Percentiles rank a stretch among this genome's conserved stretches.
Conservation (phyloP, 148 eudicot species). For the Chenopodium quinoa region DNA sequence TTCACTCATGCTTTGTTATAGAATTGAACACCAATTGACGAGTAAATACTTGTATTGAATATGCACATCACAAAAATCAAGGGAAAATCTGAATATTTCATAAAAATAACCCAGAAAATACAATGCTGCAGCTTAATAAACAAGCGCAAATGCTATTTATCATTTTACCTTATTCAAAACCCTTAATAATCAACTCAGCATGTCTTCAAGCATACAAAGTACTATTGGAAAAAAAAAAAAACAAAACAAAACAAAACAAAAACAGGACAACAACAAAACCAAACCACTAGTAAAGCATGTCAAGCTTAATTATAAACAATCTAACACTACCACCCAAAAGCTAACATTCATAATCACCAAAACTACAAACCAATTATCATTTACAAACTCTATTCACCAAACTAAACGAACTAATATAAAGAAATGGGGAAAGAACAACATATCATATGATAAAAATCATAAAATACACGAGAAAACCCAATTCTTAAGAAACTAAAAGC, state of each 20-base stretch:
- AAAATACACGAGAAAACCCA: not conserved
- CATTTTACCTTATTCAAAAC: not conserved
- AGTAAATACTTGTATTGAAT: not conserved
- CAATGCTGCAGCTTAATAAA: not conserved
- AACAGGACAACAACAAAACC: not conserved
- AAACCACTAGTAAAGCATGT: not conserved
- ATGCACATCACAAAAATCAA: not conserved
- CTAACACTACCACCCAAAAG: not conserved
- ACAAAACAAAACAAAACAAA: not conserved
- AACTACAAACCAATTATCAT: not conserved
- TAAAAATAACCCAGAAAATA: not conserved
- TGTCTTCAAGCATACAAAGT: too few species aligned
- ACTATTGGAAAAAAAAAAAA: too few species aligned
- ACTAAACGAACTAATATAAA: not conserved
- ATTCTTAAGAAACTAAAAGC: constrained; percentile 11
- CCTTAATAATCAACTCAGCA: not conserved
- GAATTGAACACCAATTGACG: too few species aligned
- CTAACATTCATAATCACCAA: not conserved
- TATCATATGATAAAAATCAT: not conserved
- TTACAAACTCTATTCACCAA: not conserved
- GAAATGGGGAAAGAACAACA: not conserved
- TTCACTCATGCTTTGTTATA: not conserved
- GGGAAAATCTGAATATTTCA: not conserved
- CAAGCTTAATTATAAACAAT: too few species aligned
- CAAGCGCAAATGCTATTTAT: not conserved